A percentile compares a stretch with the other conserved stretches of the same genome.
Conservation (phyloP, 768 basidiomycete genomes). For the Lyophyllum semitale region DNA sequence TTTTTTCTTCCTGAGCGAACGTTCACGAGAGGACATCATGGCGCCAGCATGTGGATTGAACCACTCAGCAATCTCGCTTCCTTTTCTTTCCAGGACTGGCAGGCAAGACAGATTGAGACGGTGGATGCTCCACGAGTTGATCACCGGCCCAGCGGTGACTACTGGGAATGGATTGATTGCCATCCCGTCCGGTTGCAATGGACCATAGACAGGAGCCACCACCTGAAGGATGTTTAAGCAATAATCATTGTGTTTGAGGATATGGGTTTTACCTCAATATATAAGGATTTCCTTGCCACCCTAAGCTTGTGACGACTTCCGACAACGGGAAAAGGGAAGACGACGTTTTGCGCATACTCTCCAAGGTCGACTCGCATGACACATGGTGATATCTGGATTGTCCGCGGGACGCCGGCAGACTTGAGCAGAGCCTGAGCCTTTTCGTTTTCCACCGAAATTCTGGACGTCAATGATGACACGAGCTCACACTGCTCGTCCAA, state of each 20-base stretch:
- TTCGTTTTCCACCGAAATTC: conserved; percentile 14
- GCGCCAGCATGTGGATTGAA: neutral
- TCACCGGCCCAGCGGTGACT: conserved; percentile 1
- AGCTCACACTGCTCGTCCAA: conserved; percentile 29
- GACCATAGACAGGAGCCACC: conserved; percentile 14
- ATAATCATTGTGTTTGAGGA: neutral
- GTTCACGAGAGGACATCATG: conserved; percentile 11
- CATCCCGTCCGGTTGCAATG: conserved; percentile 13
- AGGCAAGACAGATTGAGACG: neutral
- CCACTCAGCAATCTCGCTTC: neutral
- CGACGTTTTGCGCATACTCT: conserved; percentile 24
- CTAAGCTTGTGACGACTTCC: conserved; percentile 37
- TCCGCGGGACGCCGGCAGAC: conserved; percentile 20
- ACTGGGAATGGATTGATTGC: conserved; percentile 31
- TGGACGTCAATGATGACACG: conserved; percentile 14
- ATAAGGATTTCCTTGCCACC: conserved; percentile 56
- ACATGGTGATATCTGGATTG: conserved; percentile 31
- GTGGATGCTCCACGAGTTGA: conserved; percentile 2
- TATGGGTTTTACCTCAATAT: conserved; percentile 40
- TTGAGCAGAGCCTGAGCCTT: conserved; percentile 19
- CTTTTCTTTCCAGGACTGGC: neutral
- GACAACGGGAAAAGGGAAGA: conserved; percentile 47
- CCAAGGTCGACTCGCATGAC: conserved; percentile 31
- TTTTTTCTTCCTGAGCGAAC: conserved; percentile 9
- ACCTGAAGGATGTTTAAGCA: conserved; percentile 12